Base-by-base conservation (phyloP, 805 yeast genomes). In the Cyberlindnera nakhonratchasimensis region DNA sequence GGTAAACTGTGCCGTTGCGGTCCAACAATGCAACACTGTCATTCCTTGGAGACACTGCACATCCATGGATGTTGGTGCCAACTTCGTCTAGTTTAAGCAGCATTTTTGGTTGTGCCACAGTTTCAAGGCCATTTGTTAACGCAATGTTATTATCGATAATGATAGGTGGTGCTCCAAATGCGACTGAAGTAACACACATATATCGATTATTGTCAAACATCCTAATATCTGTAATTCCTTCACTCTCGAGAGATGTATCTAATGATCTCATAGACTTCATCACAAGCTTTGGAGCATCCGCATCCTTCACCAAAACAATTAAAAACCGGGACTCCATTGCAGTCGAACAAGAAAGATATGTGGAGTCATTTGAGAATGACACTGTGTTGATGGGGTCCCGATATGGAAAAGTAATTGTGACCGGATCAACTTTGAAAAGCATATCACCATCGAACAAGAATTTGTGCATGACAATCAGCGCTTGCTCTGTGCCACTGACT, bases 11-110 rank as follows among this genome's bases (percentile, higher is more conserved):
- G 0, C 98, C 98, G 42, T 79, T 79, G 46, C 86, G 77, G 57
- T 85, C 93, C 17, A 89, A 63, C 52, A 86, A 82, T 3, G 91
- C 95, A 22, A 88, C 71, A 0, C 93, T 82, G 57, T 89, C 95
- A 23, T 93, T 90, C 18, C 96, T 68, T 2, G 96, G 96, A 3
- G 95, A 85, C 1, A 86, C 72, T 18, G 82, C 80, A 43, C 82
- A 77, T 34, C 72, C 70, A 59, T 90, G 95, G 43, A 89, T 84
- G 6, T 78, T 70, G 3, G 85, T 76, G 0, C 98, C 97, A 13
- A 90, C 74, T 54, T 90, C 95, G 42, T 83, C 86, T 13, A 89
- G 66, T 50, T 81, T 74, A 57, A 81, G 63, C 5, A 80, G 55
- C 59, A 83, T 61, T 24, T 75, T 69, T 0, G 89, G 88, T 41